A percentile compares a stretch with the other conserved stretches of the same genome.
phyloP scores from a whole-genome alignment of 768 basidiomycete species.

The Termitomyces sp. region DNA sequence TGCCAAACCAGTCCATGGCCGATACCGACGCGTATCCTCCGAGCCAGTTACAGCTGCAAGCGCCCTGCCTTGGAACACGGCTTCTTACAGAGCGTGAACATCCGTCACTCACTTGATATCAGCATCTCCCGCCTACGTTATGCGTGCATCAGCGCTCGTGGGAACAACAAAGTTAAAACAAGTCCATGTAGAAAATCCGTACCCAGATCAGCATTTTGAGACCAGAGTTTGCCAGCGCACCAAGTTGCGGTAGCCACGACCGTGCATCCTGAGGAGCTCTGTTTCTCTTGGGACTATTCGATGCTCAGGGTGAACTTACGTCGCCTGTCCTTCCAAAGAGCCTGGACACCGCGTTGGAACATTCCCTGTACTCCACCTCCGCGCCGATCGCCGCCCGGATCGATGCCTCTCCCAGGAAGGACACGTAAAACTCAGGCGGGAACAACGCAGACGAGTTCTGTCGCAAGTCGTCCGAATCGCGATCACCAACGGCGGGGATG shows the following conservation, averaged over 20 bases:
- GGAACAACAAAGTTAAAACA: not conserved
- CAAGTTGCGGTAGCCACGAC: slow-evolving; percentile 45
- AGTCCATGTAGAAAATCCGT: slow-evolving; percentile 15
- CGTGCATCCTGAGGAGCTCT: slow-evolving; percentile 39
- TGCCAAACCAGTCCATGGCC: slow-evolving; percentile 44
- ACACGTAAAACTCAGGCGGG: slow-evolving; percentile 52
- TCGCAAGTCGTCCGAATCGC: slow-evolving; percentile 52
- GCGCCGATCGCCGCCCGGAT: slow-evolving; percentile 39
- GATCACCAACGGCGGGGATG: slow-evolving; percentile 44
- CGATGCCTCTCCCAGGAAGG: slow-evolving; percentile 33
- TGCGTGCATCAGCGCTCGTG: not conserved
- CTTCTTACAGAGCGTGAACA: not conserved
- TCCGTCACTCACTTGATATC: slow-evolving; percentile 39
- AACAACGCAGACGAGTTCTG: slow-evolving; percentile 49
- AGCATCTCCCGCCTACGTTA: slow-evolving; percentile 37
- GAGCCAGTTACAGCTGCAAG: slow-evolving; percentile 40
- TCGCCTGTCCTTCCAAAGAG: slow-evolving; percentile 52
- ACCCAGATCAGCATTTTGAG: slow-evolving; percentile 49
- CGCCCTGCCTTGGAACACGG: not conserved
- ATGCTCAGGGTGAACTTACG: slow-evolving; percentile 24
- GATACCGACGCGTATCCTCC: slow-evolving; percentile 35
- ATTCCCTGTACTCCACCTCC: slow-evolving; percentile 41
- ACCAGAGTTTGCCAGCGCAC: slow-evolving; percentile 37
- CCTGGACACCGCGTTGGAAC: slow-evolving; percentile 35
- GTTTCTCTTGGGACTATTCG: too few relatives aligned